Percentiles rank a stretch among this genome's conserved stretches.
phyloP scores from a whole-genome alignment of 2,329 filamentous ascomycete genomes.

The Botrytis cinerea region DNA sequence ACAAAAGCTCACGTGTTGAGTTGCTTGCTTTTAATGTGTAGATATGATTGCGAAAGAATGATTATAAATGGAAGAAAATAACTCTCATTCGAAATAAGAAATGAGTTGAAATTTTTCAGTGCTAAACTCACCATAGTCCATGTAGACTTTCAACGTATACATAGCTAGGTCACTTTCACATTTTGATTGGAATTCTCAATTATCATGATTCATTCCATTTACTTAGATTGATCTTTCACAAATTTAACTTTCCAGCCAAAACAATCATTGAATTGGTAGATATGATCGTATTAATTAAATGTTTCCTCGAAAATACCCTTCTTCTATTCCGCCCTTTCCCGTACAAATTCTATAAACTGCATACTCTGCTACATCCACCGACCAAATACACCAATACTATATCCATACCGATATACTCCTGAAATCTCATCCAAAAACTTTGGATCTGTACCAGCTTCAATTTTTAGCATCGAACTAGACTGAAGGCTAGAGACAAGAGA shows the following conservation, averaged over 20 bases:
- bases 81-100: neutral
- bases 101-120: neutral
- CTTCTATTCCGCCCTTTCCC: neutral
- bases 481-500: neutral
- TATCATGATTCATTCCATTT: neutral
- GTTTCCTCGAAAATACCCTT: neutral
- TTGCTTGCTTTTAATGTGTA: too few species aligned
- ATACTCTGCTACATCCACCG: neutral
- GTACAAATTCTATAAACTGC: neutral
- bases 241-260: neutral
- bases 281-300: neutral
- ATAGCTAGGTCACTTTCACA: neutral
- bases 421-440: neutral
- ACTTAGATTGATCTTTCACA: neutral
- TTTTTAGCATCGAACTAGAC: neutral
- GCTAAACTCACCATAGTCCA: neutral
- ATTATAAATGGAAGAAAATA: neutral
- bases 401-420: neutral
- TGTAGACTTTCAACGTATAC: too few species aligned
- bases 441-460: neutral
- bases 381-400: neutral
- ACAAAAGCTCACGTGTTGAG: neutral
- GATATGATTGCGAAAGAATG: too few species aligned
- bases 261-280: neutral
- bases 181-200: neutral